Conservation (phyloP, 805 yeast species). For the Naumovozyma dairenensis region DNA sequence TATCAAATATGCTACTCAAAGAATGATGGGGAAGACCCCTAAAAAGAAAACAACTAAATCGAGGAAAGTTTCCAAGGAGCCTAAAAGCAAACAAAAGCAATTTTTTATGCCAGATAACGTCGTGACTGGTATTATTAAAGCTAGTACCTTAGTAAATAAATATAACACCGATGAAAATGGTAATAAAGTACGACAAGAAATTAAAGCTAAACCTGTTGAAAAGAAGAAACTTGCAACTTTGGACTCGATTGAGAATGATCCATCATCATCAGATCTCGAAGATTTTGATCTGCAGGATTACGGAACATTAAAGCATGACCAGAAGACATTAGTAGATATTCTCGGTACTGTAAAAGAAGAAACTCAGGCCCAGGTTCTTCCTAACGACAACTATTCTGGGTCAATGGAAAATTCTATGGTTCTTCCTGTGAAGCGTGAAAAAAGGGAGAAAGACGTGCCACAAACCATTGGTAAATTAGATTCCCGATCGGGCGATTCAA, state of each 20-base stretch:
- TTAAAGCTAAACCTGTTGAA: conserved; percentile 1
- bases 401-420: background rate
- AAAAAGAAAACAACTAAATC: conserved; percentile 8
- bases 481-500: too few species aligned
- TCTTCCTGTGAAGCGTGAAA: background rate
- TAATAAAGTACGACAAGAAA: background rate
- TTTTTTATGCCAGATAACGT: conserved; percentile 72
- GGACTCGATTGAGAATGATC: conserved; percentile 12
- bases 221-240: conserved; percentile 4
- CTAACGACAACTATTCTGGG: background rate
- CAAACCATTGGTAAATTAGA: too few species aligned
- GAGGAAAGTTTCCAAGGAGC: conserved; percentile 11
- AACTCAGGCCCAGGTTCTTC: background rate
- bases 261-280: conserved; percentile 4
- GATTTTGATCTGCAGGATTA: background rate
- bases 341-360: background rate
- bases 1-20: conserved; percentile 55
- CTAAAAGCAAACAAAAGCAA: conserved; percentile 28
- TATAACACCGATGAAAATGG: conserved; percentile 2
- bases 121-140: conserved; percentile 51
- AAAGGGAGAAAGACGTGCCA: too few species aligned
- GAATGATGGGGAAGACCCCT: conserved; percentile 39
- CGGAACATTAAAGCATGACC: background rate
- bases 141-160: conserved; percentile 37
- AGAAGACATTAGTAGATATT: background rate